Evolutionary conservation across 1,139 yeast species (phyloP).

Genomic region (Geotrichum aggregatum): DNA sequence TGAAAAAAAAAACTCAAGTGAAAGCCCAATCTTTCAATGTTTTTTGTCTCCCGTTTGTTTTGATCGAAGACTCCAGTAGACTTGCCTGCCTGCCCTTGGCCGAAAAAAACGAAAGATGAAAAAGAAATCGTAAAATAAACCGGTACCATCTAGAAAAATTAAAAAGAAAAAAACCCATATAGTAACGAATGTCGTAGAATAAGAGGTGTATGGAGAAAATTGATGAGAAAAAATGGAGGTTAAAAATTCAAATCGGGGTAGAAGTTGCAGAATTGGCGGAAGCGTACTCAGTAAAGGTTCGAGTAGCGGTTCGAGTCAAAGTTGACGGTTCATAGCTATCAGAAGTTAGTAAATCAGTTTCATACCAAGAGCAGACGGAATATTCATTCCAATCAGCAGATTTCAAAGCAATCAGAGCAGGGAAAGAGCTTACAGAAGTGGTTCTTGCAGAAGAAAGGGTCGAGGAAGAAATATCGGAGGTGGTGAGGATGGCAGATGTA

Average conservation of each 20-base stretch:
- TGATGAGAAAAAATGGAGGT: neutral
- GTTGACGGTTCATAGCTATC: too few species aligned
- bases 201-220: neutral
- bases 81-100: too few species aligned
- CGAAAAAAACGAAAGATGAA: neutral
- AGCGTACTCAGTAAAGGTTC: neutral
- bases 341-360: too few species aligned
- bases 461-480: neutral
- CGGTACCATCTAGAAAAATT: neutral
- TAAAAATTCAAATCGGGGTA: neutral
- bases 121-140: neutral
- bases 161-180: neutral
- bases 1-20: too few species aligned
- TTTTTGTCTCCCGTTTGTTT: too few species aligned
- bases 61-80: too few species aligned
- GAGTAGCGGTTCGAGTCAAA: too few species aligned
- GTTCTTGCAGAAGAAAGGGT: neutral
- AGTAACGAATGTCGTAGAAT: neutral
- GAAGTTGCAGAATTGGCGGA: neutral
- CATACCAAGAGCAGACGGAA: too few species aligned
- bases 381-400: too few species aligned
- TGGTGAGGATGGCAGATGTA: neutral
- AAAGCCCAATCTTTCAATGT: too few species aligned
- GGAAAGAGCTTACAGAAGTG: too few species aligned
- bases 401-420: too few species aligned